phyloP scores from a whole-genome alignment of 169 alveolate species.

The Cytauxzoon felis region DNA sequence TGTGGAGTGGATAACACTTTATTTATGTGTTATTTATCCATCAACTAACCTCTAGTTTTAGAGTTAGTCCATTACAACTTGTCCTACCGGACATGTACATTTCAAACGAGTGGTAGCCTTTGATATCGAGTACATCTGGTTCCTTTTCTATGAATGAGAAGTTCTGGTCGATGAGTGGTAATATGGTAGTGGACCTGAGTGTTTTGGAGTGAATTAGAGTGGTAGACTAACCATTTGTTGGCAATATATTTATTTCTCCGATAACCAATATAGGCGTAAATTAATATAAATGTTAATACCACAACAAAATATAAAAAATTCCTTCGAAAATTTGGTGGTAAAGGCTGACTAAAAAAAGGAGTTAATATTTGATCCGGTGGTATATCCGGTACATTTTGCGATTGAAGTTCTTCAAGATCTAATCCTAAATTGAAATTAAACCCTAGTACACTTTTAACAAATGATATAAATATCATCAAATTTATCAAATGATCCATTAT shows the following conservation, averaged over 20 bases:
- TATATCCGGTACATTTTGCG: not conserved
- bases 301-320: conserved; percentile 35
- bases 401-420: too few species aligned
- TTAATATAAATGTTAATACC: not conserved
- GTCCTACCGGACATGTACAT: conserved; percentile 53
- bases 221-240: not conserved
- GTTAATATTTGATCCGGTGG: not conserved
- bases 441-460: too few species aligned
- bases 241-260: conserved; percentile 7
- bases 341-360: conserved; percentile 6
- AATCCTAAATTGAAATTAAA: too few species aligned
- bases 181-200: not conserved
- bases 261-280: conserved; percentile 21
- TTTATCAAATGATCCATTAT: too few species aligned
- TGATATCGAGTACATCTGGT: not conserved
- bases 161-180: conserved; percentile 31
- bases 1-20: too few species aligned
- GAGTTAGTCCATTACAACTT: conserved; percentile 31
- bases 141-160: conserved; percentile 43
- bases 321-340: conserved; percentile 52
- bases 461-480: too few species aligned
- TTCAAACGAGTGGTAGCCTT: conserved; percentile 9
- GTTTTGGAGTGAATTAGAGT: not conserved
- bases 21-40: not conserved
- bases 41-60: conserved; percentile 1